Base-by-base conservation (phyloP, 306 rosid species). In the Acacia crassicarpa region DNA sequence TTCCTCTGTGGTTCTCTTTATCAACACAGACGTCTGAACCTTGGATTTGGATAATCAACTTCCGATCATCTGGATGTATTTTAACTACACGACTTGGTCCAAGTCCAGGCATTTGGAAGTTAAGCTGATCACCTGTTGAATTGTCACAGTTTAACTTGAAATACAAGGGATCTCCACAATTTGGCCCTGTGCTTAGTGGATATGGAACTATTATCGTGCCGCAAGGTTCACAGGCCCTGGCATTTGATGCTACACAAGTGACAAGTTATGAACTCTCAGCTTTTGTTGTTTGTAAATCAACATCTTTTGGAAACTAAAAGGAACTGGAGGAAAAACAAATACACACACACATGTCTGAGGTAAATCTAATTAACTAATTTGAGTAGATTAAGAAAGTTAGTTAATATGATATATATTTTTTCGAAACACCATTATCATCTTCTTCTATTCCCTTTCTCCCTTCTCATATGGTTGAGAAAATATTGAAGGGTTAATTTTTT, bases 81-180 rank as follows among this genome's bases (percentile, higher is more conserved):
- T 69, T 14, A 56, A 4, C 27, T 3, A 56, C 30, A 8, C 30
- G 33, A 41, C 11, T 40, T 12, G 53, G 74, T 38, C 20, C 5
- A 40, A 9, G 27, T 16, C 6, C 1, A 0, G 3, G 35, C 76
- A 76, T 80, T 53, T 4, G 0, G 82, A 91, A 91, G 35, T 11
- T 84, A 49, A 86, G 14, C 5, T n/a, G n/a, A n/a, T 72, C 56
- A 7, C 82, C 85, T 0, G 38, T 61, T 13, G 17, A 17, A 8
- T 3, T 0, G 77, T 22, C 2, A 30, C 95, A 91, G 0, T 3
- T 32, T 78, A 91, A 86, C 23, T 59, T 35, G 58, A 0, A 41
- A 83, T 88, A 89, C 72, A 1, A 20, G 3, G 90, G 82, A 33
- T 88, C 90, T 23, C 95, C 93, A 48, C 91, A 91, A 43, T 58